A percentile compares a stretch with the other conserved stretches of the same genome.
Conservation (phyloP, 352 stramenopile genomes). For the Pythium volutum region DNA sequence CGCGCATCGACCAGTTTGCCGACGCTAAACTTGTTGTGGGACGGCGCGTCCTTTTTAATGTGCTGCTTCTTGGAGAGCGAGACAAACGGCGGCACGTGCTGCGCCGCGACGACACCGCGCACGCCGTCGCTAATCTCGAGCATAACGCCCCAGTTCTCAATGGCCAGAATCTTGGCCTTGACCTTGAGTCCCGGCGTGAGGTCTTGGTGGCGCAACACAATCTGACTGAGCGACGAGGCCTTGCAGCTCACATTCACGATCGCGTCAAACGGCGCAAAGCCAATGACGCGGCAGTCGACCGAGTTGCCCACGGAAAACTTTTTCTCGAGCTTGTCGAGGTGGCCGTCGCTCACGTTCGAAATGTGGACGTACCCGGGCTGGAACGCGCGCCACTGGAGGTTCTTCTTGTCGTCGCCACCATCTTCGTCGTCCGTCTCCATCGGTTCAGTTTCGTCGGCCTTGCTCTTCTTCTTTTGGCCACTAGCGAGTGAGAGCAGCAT, state of each 20-base stretch:
- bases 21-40: constrained; percentile 75
- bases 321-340: constrained; percentile 88
- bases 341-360: constrained; percentile 77
- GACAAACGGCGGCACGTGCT: constrained; percentile 80
- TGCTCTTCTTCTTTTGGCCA: constrained; percentile 31
- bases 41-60: constrained; percentile 54
- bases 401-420: constrained; percentile 36
- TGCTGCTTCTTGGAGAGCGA: constrained; percentile 54
- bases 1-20: constrained; percentile 76
- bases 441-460: constrained; percentile 31
- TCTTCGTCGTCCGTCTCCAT: constrained; percentile 52
- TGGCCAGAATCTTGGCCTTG: constrained; percentile 73
- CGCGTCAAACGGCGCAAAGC: constrained; percentile 83
- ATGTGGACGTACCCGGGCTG: constrained; percentile 87
- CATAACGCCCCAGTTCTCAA: constrained; percentile 82
- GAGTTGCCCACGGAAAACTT: constrained; percentile 63
- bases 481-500: constrained; percentile 77
- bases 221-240: constrained; percentile 66
- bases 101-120: constrained; percentile 60
- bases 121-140: constrained; percentile 86
- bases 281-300: constrained; percentile 74
- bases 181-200: constrained; percentile 71
- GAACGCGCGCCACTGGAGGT: constrained; percentile 73
- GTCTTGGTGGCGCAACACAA: constrained; percentile 78
- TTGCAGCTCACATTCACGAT: constrained; percentile 85